These are phyloP conservation scores for Heliamphora pulchella DNA, from an alignment of 179 eudicot genomes.

Conservation along the genomic window DNA sequence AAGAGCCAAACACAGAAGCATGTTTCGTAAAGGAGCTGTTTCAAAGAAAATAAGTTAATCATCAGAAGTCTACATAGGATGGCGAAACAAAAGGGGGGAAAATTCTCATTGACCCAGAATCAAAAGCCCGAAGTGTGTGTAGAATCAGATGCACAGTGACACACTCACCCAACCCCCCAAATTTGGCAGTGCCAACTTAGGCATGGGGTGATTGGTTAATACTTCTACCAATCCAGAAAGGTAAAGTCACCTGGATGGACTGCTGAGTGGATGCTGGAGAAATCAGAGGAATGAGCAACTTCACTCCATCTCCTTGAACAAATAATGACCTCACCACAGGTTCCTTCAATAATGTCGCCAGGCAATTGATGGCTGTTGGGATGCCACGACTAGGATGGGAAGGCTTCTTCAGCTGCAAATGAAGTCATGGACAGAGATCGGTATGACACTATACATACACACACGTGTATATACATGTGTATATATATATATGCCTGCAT, in stretches of 20 bases:
- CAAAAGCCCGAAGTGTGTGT: neutral
- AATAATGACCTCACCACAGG: constrained; percentile 78
- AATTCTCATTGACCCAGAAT: neutral
- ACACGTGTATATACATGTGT: neutral
- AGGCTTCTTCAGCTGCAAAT: constrained; percentile 79
- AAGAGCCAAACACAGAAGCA: constrained; percentile 92
- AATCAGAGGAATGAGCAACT: constrained; percentile 81
- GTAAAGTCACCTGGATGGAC: constrained; percentile 63
- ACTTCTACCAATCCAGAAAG: neutral
- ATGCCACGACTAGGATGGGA: constrained; percentile 75
- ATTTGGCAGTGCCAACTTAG: neutral
- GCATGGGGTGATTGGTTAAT: neutral
- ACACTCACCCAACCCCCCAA: neutral
- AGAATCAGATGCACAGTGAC: neutral
- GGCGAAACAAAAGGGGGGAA: neutral
- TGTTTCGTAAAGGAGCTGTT: constrained; percentile 92
- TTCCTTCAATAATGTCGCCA: constrained; percentile 79
- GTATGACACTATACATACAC: neutral
- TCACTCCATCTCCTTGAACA: constrained; percentile 94
- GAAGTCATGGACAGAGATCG: constrained; percentile 8
- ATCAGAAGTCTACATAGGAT: neutral
- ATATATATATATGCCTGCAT: neutral
- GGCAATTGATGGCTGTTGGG: constrained; percentile 68
- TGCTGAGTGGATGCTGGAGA: constrained; percentile 88
- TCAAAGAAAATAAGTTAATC: constrained; percentile 17